These are phyloP conservation scores for Penicillium tannophilum DNA, from an alignment of 495 filamentous ascomycete genomes.

Conservation along the genomic window DNA sequence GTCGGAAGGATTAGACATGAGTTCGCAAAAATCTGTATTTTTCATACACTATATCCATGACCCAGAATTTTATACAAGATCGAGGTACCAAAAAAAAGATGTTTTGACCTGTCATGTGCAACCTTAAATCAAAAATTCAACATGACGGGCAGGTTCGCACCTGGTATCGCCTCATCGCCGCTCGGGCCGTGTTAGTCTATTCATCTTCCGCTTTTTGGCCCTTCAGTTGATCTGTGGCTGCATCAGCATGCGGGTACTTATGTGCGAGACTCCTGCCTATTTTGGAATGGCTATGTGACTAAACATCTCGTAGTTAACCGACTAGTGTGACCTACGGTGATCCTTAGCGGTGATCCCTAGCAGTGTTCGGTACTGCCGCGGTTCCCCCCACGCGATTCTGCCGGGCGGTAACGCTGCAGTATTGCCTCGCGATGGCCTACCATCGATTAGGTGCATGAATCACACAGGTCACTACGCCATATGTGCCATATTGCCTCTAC, in stretches of 20 bases:
- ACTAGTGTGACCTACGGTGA: too few species aligned
- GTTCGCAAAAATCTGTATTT: neutral
- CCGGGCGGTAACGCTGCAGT: too few species aligned
- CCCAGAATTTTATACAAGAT: neutral
- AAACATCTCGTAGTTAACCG: too few species aligned
- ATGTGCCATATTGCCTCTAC: too few species aligned
- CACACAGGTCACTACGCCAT: neutral
- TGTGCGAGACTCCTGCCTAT: neutral
- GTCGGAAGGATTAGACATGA: neutral
- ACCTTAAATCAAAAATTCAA: slow-evolving; percentile 11
- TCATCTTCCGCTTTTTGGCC: neutral
- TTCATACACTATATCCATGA: neutral
- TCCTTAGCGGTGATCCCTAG: too few species aligned
- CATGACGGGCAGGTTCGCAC: neutral
- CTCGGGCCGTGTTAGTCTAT: too few species aligned
- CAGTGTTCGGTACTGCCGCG: too few species aligned
- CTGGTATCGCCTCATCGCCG: neutral
- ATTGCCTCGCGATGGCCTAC: neutral
- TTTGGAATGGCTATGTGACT: too few species aligned
- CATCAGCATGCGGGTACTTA: neutral
- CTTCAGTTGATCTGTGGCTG: neutral
- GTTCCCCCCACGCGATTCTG: too few species aligned
- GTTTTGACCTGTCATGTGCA: slow-evolving; percentile 7
- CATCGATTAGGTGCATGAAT: neutral
- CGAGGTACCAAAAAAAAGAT: neutral